phyloP scores from a whole-genome alignment of 192 early-diverging fungal species.

The Gaertneriomyces sp. region DNA sequence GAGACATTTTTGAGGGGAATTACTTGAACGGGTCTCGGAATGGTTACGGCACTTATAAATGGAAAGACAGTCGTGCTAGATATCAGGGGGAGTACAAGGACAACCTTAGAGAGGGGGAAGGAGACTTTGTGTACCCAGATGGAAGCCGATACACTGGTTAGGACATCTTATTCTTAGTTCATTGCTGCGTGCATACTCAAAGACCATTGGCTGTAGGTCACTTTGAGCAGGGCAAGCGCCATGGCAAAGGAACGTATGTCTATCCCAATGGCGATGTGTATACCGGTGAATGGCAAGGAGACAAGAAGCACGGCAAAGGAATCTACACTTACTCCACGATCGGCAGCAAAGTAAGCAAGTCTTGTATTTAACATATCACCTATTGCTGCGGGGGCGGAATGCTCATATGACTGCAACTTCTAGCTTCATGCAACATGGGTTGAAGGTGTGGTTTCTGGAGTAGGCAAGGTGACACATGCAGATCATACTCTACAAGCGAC shows the following conservation, averaged over 20 bases:
- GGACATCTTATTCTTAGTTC: background rate
- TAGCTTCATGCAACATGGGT: conserved; percentile 46
- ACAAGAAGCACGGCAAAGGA: conserved; percentile 53
- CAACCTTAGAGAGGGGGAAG: conserved; percentile 42
- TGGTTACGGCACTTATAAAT: conserved; percentile 51
- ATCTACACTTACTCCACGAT: conserved; percentile 29
- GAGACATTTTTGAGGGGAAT: conserved; percentile 50
- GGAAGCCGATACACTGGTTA: conserved; percentile 52
- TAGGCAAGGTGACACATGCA: conserved; percentile 46
- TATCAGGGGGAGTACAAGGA: conserved; percentile 54
- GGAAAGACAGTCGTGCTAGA: conserved; percentile 45
- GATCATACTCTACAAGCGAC: conserved; percentile 48
- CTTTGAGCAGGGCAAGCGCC: conserved; percentile 47
- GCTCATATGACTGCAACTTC: background rate
- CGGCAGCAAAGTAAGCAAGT: conserved; percentile 45
- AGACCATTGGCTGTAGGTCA: conserved; percentile 26
- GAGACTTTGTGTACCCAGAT: conserved; percentile 57
- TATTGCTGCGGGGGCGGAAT: background rate
- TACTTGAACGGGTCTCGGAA: conserved; percentile 43
- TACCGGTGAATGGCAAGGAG: conserved; percentile 48
- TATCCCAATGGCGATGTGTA: conserved; percentile 58
- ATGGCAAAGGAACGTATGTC: conserved; percentile 48
- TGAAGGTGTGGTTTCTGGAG: conserved; percentile 38
- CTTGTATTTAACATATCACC: background rate
- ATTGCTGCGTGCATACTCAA: too few relatives aligned